Base-by-base conservation (phyloP, 331 rosid species). In the Erythrophleum ivorense region DNA sequence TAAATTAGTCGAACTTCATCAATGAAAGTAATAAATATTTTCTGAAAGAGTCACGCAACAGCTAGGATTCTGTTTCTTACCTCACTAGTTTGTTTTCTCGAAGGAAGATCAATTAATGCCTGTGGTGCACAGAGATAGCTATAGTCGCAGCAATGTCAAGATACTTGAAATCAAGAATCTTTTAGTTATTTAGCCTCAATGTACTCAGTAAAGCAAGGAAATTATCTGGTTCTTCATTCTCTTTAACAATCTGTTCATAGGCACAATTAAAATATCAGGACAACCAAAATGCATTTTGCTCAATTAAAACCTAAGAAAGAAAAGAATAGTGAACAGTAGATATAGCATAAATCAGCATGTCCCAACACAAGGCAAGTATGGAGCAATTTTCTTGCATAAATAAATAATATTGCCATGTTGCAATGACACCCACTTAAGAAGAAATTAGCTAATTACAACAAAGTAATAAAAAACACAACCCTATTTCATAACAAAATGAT, bases 221-320 rank as follows among this genome's bases (percentile, higher is more conserved):
- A 73, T 91, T 97, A 15, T 14, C 78, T 0, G 97, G 89, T 80
- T 95, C 98, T 89, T 92, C 97, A 60, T 86, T 90, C 87, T 95
- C 95, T 86, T 84, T 90, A 73, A 92, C 91, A 76, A 89, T 76
- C 98, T 95, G 86, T 80, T 85, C 80, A 77, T 21, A 73, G 15
- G 86, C 62, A 75, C 43, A 33, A 85, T 57, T 55, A 50, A 66
- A 63, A 62, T 62, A 41, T 63, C 24, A 18, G 78, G 69, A 70
- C 71, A 49, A 82, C 15, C 46, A 36, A 36, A 84, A 48, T 21
- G 78, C 69, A 71, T 75, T 14, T 71, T 65, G 78, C 84, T 57
- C 16, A 82, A 73, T 60, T 67, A 45, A 82, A 69, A 59, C 60
- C 53, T 41, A 3, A 18, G 9, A 41, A 18, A 49, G 7, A 80